Conservation (phyloP, 441 rosid genomes). For the Omphalea diandra region DNA sequence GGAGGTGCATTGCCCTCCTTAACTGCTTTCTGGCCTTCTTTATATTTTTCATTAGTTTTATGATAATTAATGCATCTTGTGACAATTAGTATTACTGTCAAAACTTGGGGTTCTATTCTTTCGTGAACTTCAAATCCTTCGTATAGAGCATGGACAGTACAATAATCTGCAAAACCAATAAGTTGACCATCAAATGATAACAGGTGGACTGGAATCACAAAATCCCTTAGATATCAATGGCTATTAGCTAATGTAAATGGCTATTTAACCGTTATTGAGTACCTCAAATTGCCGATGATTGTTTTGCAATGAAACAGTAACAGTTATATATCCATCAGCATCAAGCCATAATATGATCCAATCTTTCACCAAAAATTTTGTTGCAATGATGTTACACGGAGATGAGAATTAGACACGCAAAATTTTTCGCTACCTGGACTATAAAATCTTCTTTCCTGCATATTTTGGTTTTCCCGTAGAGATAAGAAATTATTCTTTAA, state of each 20-base stretch:
- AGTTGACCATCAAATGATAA: neutral
- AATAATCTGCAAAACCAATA: neutral
- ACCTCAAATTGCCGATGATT: neutral
- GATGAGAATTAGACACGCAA: neutral
- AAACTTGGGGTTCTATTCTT: neutral
- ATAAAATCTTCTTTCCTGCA: neutral
- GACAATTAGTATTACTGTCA: neutral
- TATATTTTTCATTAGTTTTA: neutral
- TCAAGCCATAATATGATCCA: neutral
- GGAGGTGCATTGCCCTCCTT: neutral
- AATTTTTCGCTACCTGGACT: neutral
- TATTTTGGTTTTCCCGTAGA: neutral
- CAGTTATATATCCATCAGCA: too few species aligned
- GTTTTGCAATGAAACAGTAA: neutral
- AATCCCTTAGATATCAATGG: neutral
- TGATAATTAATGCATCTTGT: neutral
- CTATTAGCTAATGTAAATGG: neutral
- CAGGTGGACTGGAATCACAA: neutral
- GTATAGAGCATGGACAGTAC: neutral
- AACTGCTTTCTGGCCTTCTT: neutral
- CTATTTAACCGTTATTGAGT: neutral
- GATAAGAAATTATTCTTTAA: neutral
- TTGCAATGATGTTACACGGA: neutral
- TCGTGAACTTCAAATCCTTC: too few species aligned
- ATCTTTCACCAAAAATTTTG: neutral